Evolutionary conservation across 768 basidiomycete genomes (phyloP), one percentile per base, ranked within the genome.

Genomic region (Suillus placidus): DNA sequence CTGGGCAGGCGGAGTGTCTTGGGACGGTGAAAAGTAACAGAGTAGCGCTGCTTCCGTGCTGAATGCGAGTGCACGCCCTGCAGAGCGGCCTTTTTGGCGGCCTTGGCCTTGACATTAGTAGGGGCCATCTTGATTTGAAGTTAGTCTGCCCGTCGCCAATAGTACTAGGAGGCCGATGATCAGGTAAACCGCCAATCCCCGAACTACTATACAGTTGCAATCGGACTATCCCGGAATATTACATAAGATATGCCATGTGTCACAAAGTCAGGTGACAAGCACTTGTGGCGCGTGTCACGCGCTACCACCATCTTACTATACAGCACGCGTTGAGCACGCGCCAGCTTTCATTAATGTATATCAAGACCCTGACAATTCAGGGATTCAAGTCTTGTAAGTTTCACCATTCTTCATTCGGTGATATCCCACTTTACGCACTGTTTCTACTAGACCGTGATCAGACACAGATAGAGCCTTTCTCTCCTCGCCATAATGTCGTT

Each of bases 381-480:
- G 96, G 96, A 66, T 99, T 99, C 86, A 99, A 99, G 80, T 97
- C 95, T n/a, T 99, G 91, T 92, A 73, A 71, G 85, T 77, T n/a
- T 23, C 30, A 47, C 52, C 61, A 49, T 54, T 38, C 42, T 61
- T 32, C 10, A 9, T 37, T 18, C 43, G 9, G 14, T 26, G 16
- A 12, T 54, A 32, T 35, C n/a, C 12, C 26, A 56, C 20, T 51
- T 56, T 32, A 26, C 62, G 63, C 47, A 72, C 66, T 66, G 42
- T 26, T 66, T 45, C 43, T 38, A 26, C 66, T 70, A 93, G 91
- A 94, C 74, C 87, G 91, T 67, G 93, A 94, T 81, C 92, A 94
- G 74, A 94, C 91, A 0, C 90, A 92, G 71, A 94, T 97, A 65
- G 96, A 98, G 70, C 96, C 96, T 0, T 99, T 99, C 79, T 93